phyloP scores from a whole-genome alignment of 768 basidiomycete genomes.

The Steccherinum ochraceum region DNA sequence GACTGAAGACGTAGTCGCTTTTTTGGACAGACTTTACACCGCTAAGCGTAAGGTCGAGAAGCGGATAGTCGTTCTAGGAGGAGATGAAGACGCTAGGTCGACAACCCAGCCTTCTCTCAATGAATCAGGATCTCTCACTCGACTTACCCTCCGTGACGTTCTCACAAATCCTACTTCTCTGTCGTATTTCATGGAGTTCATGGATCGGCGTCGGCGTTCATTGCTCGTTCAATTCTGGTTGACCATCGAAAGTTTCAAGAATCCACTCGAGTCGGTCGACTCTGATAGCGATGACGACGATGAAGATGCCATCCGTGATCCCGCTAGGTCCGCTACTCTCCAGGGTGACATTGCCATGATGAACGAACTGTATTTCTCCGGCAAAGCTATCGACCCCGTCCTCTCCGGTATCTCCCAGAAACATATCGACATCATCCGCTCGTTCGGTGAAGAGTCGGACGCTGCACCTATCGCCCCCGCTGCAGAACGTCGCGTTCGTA shows the following conservation, averaged over 20 bases:
- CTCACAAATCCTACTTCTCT: constrained; percentile 85
- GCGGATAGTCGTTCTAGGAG: constrained; percentile 75
- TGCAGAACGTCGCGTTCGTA: constrained; percentile 54
- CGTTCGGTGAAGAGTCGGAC: constrained; percentile 46
- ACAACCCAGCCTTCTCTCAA: constrained; percentile 18
- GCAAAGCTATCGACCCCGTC: constrained; percentile 47
- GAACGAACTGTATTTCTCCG: constrained; percentile 80
- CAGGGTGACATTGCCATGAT: constrained; percentile 89
- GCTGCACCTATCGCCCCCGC: constrained; percentile 28
- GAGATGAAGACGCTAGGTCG: constrained; percentile 44
- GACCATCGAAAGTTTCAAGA: constrained; percentile 96
- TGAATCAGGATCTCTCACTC: constrained; percentile 33
- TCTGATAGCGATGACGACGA: constrained; percentile 49
- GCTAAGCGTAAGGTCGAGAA: constrained; percentile 86
- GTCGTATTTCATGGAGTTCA: constrained; percentile 97
- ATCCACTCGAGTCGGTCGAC: constrained; percentile 83
- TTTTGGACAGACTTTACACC: constrained; percentile 81
- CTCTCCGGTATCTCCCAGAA: constrained; percentile 63
- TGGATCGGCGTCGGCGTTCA: constrained; percentile 85
- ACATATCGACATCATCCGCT: constrained; percentile 62
- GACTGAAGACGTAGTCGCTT: constrained; percentile 81
- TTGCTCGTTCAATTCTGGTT: constrained; percentile 95
- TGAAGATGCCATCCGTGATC: constrained; percentile 53
- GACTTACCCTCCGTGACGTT: constrained; percentile 67
- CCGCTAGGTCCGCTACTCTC: constrained; percentile 52